Evolutionary conservation across 2,329 filamentous ascomycete genomes (phyloP).

Genomic region (Paracorniculantispora psalliotae): DNA sequence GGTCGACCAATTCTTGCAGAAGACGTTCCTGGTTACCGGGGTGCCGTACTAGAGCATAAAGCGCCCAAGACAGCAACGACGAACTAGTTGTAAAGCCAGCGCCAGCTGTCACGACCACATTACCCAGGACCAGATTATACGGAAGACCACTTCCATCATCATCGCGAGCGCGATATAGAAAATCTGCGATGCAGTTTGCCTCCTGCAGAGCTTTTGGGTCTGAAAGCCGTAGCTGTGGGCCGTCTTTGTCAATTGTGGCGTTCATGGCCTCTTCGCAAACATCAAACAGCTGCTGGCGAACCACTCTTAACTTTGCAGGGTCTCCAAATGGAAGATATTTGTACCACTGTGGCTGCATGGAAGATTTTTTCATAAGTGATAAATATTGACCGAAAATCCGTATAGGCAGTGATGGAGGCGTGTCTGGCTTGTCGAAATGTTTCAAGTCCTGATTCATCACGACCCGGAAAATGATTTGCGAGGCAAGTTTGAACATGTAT

Average conservation of each 20-base stretch:
- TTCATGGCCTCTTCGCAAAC: conserved; percentile 36
- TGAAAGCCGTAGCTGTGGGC: neutral
- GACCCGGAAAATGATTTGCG: conserved; percentile 34
- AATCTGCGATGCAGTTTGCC: conserved; percentile 33
- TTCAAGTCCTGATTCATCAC: conserved; percentile 34
- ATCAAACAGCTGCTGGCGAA: conserved; percentile 35
- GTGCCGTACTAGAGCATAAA: conserved; percentile 45
- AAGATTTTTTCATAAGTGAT: conserved; percentile 50
- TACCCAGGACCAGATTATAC: conserved; percentile 15
- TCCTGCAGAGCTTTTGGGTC: neutral
- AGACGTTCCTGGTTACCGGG: conserved; percentile 46
- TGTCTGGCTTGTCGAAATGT: conserved; percentile 34
- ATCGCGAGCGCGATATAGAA: conserved; percentile 44
- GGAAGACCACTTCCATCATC: conserved; percentile 45
- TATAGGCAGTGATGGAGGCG: conserved; percentile 44
- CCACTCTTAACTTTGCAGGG: conserved; percentile 27
- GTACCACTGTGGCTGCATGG: conserved; percentile 48
- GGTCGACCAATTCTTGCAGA: conserved; percentile 49
- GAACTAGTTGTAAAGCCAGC: conserved; percentile 53
- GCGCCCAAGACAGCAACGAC: conserved; percentile 47
- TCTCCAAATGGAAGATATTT: conserved; percentile 48
- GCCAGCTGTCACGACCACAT: conserved; percentile 41
- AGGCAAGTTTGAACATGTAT: conserved; percentile 39
- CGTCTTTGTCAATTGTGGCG: neutral
- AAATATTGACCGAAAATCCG: conserved; percentile 41